Evolutionary conservation across 345 rosid genomes (phyloP), one percentile per base, ranked within the genome.

Genomic region (Rhodamnia argentea): DNA sequence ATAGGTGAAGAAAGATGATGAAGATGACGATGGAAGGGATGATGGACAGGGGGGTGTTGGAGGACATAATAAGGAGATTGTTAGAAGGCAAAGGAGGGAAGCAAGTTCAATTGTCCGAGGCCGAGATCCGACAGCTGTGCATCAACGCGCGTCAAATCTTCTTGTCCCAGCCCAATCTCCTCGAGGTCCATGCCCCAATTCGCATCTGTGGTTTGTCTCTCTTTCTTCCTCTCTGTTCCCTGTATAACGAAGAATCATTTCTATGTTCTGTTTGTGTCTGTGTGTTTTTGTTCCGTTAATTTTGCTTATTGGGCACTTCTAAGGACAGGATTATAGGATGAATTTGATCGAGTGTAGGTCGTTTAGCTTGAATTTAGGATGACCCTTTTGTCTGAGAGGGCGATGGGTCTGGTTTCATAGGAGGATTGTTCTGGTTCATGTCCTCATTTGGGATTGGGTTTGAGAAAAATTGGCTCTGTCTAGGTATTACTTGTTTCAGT

Each of bases 91-190:
- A 91, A 94, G 99, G 98, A 83, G 94, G 95, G 37, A 96, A 92
- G 87, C 99, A 96, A 87, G 99, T 95, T 82, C 98, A 96, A 94
- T 92, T 96, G 51, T 97, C 99, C 2, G 99, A 97, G 90, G 93
- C 90, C 78, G 99, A 97, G 96, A 97, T 96, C 95, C 99, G 99
- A 86, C 99, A 95, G 91, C 94, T 96, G 32, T 97, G 99, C 88
- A 90, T 95, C 89, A 96, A 96, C 90, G 99, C 99, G 15, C 94
- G 99, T 50, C 99, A 96, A 92, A 93, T 95, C 91, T 93, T 97
- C 91, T 92, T 97, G 50, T 92, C 98, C 83, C 96, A 97, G 89
- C 98, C 99, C 29, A 92, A 82, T 88, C 99, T 97, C 88, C 93
- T 96, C 91, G 92, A 93, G 90, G 84, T 96, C 53, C 93, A 88